Conservation (phyloP, 2,329 filamentous ascomycete genomes). For the Colletotrichum musae region DNA sequence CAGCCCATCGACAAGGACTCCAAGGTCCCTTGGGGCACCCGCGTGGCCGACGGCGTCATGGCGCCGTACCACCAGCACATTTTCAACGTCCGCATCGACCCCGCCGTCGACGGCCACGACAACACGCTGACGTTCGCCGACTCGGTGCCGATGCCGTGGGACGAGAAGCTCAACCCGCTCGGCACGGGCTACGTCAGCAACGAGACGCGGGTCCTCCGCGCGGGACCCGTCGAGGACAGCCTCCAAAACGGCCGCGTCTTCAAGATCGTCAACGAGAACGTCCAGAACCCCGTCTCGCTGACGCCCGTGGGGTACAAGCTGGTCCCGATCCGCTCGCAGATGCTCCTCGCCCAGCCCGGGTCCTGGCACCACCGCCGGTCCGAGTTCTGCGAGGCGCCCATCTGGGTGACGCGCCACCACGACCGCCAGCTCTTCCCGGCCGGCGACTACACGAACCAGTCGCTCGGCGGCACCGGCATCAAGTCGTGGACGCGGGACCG, state of each 20-base stretch:
- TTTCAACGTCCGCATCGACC: constrained; percentile 71
- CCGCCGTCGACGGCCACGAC: constrained; percentile 66
- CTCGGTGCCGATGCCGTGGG: constrained; percentile 43
- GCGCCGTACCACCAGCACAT: constrained; percentile 76
- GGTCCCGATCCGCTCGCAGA: constrained; percentile 46
- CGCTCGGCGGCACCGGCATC: constrained; percentile 48
- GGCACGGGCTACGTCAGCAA: constrained; percentile 47
- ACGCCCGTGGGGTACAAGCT: constrained; percentile 54
- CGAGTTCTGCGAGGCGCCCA: constrained; percentile 53
- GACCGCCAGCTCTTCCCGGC: constrained; percentile 56
- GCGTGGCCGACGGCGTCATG: constrained; percentile 70
- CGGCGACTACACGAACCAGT: constrained; percentile 57
- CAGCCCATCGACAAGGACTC: constrained; percentile 66
- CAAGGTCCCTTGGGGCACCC: constrained; percentile 65
- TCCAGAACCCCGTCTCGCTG: constrained; percentile 49
- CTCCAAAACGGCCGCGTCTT: constrained; percentile 56
- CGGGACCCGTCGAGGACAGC: constrained; percentile 58
- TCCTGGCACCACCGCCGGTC: constrained; percentile 52
- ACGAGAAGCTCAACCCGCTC: constrained; percentile 16
- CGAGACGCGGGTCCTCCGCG: constrained; percentile 56
- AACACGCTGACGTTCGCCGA: constrained; percentile 58
- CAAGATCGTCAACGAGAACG: constrained; percentile 53
- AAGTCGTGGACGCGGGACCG: constrained; percentile 65
- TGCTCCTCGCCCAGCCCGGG: constrained; percentile 45
- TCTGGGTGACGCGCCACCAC: constrained; percentile 54